Conservation (phyloP, 1,284 basidiomycete species). For the Fomitopsis betulina region DNA sequence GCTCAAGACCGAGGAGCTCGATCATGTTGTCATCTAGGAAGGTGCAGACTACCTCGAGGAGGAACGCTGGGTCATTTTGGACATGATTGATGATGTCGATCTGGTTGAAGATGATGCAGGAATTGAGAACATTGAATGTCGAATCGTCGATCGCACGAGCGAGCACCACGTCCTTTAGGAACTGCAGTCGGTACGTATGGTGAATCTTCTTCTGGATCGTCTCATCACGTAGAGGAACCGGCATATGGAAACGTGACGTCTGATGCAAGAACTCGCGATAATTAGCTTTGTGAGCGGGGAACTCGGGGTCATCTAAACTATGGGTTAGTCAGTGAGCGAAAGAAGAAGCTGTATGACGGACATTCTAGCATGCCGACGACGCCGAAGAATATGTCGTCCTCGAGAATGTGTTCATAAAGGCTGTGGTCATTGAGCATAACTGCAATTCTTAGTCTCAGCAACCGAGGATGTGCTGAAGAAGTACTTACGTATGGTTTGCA, state of each 20-base stretch:
- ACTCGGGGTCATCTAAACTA: constrained; percentile 88
- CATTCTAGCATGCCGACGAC: constrained; percentile 98
- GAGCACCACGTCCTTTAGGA: constrained; percentile 97
- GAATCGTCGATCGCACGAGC: constrained; percentile 93
- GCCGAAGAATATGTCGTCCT: constrained; percentile 90
- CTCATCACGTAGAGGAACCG: constrained; percentile 75
- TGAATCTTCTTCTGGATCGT: constrained; percentile 85
- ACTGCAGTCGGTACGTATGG: constrained; percentile 94
- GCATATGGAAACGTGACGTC: constrained; percentile 81
- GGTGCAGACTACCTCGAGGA: constrained; percentile 74
- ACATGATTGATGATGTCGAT: constrained; percentile 95
- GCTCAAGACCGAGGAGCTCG: constrained; percentile 24
- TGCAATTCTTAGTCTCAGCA: constrained; percentile 28
- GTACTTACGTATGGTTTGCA: constrained; percentile 90
- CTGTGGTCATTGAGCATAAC: constrained; percentile 95
- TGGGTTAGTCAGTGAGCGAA: constrained; percentile 12
- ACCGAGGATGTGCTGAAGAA: constrained; percentile 1
- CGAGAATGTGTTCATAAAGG: constrained; percentile 93
- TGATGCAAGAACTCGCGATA: constrained; percentile 90
- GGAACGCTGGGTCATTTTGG: constrained; percentile 72
- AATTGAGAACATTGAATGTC: constrained; percentile 95
- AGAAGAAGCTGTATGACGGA: constrained; percentile 37
- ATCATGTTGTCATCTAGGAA: constrained; percentile 71
- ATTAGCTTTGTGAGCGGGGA: constrained; percentile 91
- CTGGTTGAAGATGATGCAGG: constrained; percentile 98